phyloP scores from a whole-genome alignment of 2,329 filamentous ascomycete species.

The Pseudocercospora macadamiae region DNA sequence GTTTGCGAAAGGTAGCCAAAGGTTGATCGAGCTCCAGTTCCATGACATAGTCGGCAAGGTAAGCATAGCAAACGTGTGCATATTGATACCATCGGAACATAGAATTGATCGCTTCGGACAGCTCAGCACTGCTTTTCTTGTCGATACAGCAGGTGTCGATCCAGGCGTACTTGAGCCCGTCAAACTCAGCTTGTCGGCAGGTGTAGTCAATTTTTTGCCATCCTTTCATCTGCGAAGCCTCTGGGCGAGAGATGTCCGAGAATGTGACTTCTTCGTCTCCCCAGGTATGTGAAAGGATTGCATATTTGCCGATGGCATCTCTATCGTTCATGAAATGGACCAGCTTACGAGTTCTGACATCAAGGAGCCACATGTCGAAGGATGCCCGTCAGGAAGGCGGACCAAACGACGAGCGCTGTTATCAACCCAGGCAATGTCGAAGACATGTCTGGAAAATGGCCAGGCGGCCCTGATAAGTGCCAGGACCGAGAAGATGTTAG shows the following conservation, averaged over 20 bases:
- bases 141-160: constrained; percentile 29
- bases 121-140: constrained; percentile 23
- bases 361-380: constrained; percentile 22
- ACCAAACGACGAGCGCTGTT: too few relatives aligned
- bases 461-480: too few relatives aligned
- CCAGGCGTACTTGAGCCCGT: too few relatives aligned
- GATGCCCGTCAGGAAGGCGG: too few relatives aligned
- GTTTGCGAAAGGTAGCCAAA: neutral
- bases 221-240: too few relatives aligned
- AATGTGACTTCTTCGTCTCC: constrained; percentile 12
- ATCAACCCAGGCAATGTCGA: too few relatives aligned
- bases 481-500: too few relatives aligned
- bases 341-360: constrained; percentile 7
- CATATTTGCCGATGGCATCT: constrained; percentile 13
- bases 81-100: constrained; percentile 26
- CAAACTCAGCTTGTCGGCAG: too few relatives aligned
- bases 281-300: constrained; percentile 19
- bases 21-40: too few relatives aligned
- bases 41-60: constrained; percentile 19
- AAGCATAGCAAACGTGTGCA: constrained; percentile 23
- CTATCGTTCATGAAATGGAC: constrained; percentile 19
- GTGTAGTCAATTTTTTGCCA: too few relatives aligned
- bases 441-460: too few relatives aligned
- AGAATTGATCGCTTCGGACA: constrained; percentile 23
- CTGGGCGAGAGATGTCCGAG: neutral